Conservation (phyloP, 2,329 filamentous ascomycete genomes). For the Didymella keratinophila region DNA sequence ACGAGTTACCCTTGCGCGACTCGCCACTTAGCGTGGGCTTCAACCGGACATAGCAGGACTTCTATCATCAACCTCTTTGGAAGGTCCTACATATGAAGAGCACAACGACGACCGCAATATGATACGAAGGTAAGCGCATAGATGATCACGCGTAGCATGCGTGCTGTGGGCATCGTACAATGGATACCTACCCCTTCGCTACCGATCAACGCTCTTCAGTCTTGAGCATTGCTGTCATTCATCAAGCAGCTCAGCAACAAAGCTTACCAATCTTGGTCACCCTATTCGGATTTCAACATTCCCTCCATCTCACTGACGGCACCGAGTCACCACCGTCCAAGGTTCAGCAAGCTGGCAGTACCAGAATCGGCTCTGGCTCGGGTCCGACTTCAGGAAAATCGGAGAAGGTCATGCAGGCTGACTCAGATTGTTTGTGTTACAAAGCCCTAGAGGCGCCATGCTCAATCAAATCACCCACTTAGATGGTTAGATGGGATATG, state of each 20-base stretch:
- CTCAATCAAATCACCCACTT: no score
- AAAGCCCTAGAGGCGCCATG: no score
- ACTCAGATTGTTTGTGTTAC: neutral
- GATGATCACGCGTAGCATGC: neutral
- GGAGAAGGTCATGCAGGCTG: neutral
- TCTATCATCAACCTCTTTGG: constrained; percentile 1
- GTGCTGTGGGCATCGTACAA: neutral
- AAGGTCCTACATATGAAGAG: neutral
- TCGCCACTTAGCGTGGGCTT: neutral
- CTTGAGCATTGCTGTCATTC: neutral
- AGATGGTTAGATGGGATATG: no score
- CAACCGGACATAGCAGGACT: neutral
- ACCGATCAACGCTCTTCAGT: neutral
- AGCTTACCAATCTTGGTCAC: neutral
- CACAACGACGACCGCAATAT: neutral
- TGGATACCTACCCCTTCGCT: neutral
- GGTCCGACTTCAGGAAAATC: neutral
- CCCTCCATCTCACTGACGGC: neutral
- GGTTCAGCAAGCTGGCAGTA: neutral
- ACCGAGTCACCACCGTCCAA: neutral
- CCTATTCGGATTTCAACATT: neutral
- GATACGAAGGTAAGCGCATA: neutral
- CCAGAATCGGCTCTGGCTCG: neutral
- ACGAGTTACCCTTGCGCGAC: neutral
- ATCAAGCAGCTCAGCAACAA: neutral